Evolutionary conservation across 371 early-diverging fungal genomes (phyloP).

Genomic region (Mucor racemosus): DNA sequence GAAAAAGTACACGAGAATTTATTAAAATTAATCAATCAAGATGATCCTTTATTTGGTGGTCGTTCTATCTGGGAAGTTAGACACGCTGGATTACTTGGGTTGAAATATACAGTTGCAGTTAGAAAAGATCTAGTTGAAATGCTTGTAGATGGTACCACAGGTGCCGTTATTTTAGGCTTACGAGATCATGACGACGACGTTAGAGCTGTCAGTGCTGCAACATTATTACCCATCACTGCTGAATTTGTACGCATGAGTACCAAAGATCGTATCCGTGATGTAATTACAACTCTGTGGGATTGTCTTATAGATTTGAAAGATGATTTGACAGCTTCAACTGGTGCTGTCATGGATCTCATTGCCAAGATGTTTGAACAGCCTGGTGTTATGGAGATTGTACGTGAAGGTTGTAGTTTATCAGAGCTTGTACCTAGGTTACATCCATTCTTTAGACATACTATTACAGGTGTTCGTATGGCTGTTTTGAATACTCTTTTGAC

Average conservation of each 20-base stretch:
- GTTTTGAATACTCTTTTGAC: slow-evolving; percentile 83
- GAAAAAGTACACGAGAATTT: slow-evolving; percentile 59
- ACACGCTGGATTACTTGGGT: slow-evolving; percentile 93
- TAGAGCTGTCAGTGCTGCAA: slow-evolving; percentile 88
- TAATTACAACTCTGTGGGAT: slow-evolving; percentile 86
- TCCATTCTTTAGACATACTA: slow-evolving; percentile 94
- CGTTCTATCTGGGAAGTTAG: slow-evolving; percentile 89
- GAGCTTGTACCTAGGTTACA: slow-evolving; percentile 84
- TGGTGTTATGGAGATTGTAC: slow-evolving; percentile 64
- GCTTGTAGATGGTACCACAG: slow-evolving; percentile 66
- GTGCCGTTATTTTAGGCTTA: slow-evolving; percentile 63
- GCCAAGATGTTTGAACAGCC: slow-evolving; percentile 79
- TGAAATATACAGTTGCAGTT: slow-evolving; percentile 94
- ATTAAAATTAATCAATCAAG: slow-evolving; percentile 66
- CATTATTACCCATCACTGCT: slow-evolving; percentile 87
- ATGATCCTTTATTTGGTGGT: slow-evolving; percentile 48
- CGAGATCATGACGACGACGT: slow-evolving; percentile 93
- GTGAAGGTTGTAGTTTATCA: slow-evolving; percentile 55
- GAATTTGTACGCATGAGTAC: slow-evolving; percentile 70
- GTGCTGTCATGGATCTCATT: slow-evolving; percentile 92
- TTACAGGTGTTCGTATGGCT: slow-evolving; percentile 85
- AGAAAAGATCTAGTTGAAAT: slow-evolving; percentile 81
- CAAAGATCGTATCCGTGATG: slow-evolving; percentile 66
- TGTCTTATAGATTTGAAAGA: slow-evolving; percentile 84
- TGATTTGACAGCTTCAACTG: slow-evolving; percentile 92